These are phyloP conservation scores for Colletotrichum cereale DNA, from an alignment of 2,329 filamentous ascomycete species.

Conservation along the genomic window DNA sequence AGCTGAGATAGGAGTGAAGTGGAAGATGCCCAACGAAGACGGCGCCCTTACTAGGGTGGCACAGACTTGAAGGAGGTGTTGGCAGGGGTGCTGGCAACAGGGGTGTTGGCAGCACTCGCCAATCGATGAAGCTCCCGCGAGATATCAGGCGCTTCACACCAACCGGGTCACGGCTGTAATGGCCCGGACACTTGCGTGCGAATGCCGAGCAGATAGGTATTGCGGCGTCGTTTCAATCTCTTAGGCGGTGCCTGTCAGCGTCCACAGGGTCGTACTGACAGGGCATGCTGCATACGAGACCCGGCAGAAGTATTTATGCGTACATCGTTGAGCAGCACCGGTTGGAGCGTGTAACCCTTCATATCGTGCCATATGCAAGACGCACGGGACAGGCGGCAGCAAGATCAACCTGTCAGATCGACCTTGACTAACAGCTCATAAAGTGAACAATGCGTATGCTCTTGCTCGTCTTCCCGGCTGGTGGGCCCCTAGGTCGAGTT, in stretches of 20 bases:
- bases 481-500: background rate
- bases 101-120: conserved; percentile 16
- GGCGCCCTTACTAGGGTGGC: conserved; percentile 12
- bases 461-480: background rate
- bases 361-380: conserved; percentile 1
- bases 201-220: conserved; percentile 4
- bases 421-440: conserved; percentile 5
- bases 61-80: conserved; percentile 8
- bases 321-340: no score
- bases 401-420: conserved; percentile 10
- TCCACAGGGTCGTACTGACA: conserved; percentile 15
- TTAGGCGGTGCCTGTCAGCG: conserved; percentile 14
- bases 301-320: background rate
- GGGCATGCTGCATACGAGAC: conserved; percentile 9
- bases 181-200: background rate
- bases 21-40: conserved; percentile 7
- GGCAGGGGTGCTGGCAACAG: conserved; percentile 10
- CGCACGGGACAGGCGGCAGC: conserved; percentile 7
- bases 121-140: conserved; percentile 17
- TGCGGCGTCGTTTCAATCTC: conserved; percentile 18
- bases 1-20: conserved; percentile 14
- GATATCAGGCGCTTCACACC: background rate
- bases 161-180: conserved; percentile 7
- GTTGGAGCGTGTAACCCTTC: background rate
- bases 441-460: conserved; percentile 5